Evolutionary conservation across 1,139 yeast genomes (phyloP), one percentile per base, ranked within the genome.

Genomic region (Candida glucosophila): DNA sequence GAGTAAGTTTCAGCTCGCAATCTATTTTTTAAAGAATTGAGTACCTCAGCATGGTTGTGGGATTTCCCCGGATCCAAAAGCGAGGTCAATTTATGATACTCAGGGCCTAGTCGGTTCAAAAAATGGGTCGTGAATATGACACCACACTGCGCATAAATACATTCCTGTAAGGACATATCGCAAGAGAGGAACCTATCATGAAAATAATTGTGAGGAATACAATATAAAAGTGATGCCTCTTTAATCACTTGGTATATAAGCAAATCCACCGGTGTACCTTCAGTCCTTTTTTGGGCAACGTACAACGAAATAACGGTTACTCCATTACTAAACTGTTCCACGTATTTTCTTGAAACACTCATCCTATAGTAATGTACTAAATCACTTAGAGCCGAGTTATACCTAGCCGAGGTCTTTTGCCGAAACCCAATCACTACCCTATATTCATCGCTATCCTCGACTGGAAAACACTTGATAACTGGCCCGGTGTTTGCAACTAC

Each of bases 1-100:
- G 97, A 83, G 49, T 80, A 90, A 16, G 98, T 88, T 55, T 90
- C 97, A 28, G 90, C 77, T 53, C 95, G 77, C 44, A 90, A 72
- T 52, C 96, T 76, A 49, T 85, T 83, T 62, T 86, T 90, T 53
- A 90, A 72, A 36, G 79, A 74, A 37, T 68, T 73, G 47, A 90
- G 67, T 19, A 85, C 77, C 54, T 86, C 96, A 17, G 73, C 73
- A 48, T 78, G 79, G 41, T 72, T 69, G 29, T 73, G 59, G 32
- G 74, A 67, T 47, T 71, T 68, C 24, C 68, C 56, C 16, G 75
- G 59, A 35, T 79, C 82, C 32, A 88, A 68, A 32, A 85, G 59
- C 23, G 69, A 60, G 32, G 72, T 55, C 44, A 90, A 67, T 29
- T 85, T 70, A 38, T 69, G 74, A 55, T 82, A 90, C 55, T 88